These are phyloP conservation scores for Theileria luwenshuni DNA, from an alignment of 169 alveolate genomes.

Conservation along the genomic window DNA sequence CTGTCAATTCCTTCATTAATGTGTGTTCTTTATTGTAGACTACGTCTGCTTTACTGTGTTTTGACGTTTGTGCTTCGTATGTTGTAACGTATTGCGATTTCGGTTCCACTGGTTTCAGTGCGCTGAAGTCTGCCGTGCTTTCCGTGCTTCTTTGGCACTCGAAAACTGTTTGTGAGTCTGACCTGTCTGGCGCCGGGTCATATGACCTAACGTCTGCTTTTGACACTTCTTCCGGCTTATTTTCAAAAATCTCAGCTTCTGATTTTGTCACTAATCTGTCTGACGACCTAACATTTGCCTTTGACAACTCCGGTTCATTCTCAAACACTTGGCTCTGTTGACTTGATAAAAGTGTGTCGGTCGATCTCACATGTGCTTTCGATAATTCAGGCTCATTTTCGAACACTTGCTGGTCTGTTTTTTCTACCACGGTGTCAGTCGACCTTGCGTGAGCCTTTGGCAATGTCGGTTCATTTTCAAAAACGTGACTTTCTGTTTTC, in stretches of 20 bases:
- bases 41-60: slow-evolving; percentile 41
- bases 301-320: slow-evolving; percentile 47
- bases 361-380: slow-evolving; percentile 45
- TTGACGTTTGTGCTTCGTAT: slow-evolving; percentile 56
- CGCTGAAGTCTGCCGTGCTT: slow-evolving; percentile 50
- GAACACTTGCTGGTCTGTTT: slow-evolving; percentile 40
- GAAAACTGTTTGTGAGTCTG: slow-evolving; percentile 29
- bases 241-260: slow-evolving; percentile 42
- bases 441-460: slow-evolving; percentile 56
- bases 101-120: slow-evolving; percentile 26
- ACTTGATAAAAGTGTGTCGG: slow-evolving; percentile 6
- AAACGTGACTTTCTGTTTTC: slow-evolving; percentile 15
- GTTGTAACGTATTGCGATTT: slow-evolving; percentile 47
- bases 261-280: slow-evolving; percentile 15
- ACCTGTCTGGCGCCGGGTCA: slow-evolving; percentile 21
- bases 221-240: slow-evolving; percentile 40
- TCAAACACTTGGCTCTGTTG: slow-evolving; percentile 33
- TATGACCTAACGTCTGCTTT: slow-evolving; percentile 38
- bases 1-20: slow-evolving; percentile 57
- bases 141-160: slow-evolving; percentile 30
- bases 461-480: slow-evolving; percentile 49
- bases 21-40: slow-evolving; percentile 20
- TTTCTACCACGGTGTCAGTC: slow-evolving; percentile 20
- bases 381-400: slow-evolving; percentile 64
- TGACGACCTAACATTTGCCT: slow-evolving; percentile 26